These are phyloP conservation scores for Dillenia suffruticosa DNA, from an alignment of 164 flowering plant genomes.

Conservation along the genomic window DNA sequence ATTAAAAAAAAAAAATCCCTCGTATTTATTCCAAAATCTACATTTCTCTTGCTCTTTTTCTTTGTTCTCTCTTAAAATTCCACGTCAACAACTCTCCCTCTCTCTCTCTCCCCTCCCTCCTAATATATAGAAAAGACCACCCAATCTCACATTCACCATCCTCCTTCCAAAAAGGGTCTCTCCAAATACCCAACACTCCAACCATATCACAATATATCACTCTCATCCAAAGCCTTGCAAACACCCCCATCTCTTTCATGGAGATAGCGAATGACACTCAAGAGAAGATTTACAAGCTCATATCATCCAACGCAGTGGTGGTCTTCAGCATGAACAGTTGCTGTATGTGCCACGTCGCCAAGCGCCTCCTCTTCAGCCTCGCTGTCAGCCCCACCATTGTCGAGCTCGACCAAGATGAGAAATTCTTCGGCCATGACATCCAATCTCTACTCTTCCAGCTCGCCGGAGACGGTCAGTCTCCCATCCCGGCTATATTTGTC, in stretches of 20 bases:
- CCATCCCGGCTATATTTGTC: conserved; percentile 66
- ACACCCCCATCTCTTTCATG: background rate
- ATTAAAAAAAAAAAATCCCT: too few species aligned
- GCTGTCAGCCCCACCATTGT: conserved; percentile 70
- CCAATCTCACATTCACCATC: too few species aligned
- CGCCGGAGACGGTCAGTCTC: conserved; percentile 23
- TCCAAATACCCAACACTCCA: background rate
- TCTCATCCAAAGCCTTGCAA: too few species aligned
- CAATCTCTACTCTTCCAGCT: conserved; percentile 46
- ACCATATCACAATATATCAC: too few species aligned
- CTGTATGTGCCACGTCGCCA: conserved; percentile 85
- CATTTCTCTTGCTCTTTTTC: too few species aligned
- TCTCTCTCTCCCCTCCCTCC: background rate
- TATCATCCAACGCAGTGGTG: conserved; percentile 63
- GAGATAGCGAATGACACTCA: background rate
- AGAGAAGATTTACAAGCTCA: conserved; percentile 37
- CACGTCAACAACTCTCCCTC: background rate
- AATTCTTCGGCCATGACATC: conserved; percentile 33
- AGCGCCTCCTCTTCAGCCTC: conserved; percentile 61
- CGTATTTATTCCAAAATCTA: too few species aligned
- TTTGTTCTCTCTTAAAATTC: too few species aligned
- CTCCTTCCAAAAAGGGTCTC: too few species aligned
- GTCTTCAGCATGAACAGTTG: conserved; percentile 67
- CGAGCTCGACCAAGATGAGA: conserved; percentile 55
- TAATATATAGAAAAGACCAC: too few species aligned